Evolutionary conservation across 352 stramenopile species (phyloP).

Genomic region (Phytophthora meadii): DNA sequence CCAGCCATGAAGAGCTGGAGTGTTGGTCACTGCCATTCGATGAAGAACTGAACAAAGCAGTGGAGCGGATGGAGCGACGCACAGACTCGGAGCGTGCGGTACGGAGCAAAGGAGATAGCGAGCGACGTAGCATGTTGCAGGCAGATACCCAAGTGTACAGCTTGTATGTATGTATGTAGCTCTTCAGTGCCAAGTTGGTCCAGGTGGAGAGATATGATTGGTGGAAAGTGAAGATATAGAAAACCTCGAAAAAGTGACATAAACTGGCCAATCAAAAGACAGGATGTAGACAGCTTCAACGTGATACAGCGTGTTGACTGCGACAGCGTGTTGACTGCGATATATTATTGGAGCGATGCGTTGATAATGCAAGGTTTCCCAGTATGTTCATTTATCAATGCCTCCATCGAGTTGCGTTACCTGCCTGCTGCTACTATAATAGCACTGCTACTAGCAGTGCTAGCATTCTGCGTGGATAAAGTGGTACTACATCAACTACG

Average conservation of each 20-base stretch:
- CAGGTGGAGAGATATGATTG: conserved; percentile 36
- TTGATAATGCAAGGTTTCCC: too few species aligned
- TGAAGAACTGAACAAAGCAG: conserved; percentile 1
- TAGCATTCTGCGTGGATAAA: too few species aligned
- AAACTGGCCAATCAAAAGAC: conserved; percentile 4
- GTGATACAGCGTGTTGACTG: too few species aligned
- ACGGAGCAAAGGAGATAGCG: conserved; percentile 20
- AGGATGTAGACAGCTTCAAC: not conserved
- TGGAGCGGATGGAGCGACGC: conserved; percentile 14
- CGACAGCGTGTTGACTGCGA: too few species aligned
- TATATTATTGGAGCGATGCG: too few species aligned
- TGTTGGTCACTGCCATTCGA: conserved; percentile 8
- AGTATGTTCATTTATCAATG: too few species aligned
- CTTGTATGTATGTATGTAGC: not conserved
- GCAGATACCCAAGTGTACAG: conserved; percentile 6
- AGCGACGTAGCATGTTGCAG: conserved; percentile 28
- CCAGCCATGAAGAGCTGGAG: conserved; percentile 18
- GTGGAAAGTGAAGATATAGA: conserved; percentile 13
- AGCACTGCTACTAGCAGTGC: too few species aligned
- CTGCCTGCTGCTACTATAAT: too few species aligned
- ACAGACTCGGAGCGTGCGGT: conserved; percentile 3
- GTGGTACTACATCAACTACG: too few species aligned
- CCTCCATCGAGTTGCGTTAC: too few species aligned
- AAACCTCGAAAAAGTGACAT: conserved; percentile 6
- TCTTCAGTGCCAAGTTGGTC: not conserved